Evolutionary conservation across 208 protist species (phyloP).

Genomic region (Acanthamoeba lenticulata): DNA sequence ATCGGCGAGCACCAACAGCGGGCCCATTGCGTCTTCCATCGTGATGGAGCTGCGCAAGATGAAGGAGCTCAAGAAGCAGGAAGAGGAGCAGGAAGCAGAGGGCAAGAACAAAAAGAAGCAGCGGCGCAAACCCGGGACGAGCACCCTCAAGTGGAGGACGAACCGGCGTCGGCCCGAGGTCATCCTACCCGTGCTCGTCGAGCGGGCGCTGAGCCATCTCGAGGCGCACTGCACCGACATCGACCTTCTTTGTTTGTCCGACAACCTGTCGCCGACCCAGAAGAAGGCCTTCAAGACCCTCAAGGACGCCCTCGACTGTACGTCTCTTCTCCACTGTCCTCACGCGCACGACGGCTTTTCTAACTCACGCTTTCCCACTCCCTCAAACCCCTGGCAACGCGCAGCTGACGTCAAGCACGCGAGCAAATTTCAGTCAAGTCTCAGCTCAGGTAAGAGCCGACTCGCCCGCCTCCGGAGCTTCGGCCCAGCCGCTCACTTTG

Average conservation of each 20-base stretch:
- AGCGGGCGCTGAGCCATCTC: not conserved
- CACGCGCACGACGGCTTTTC: not conserved
- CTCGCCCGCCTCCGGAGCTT: no score
- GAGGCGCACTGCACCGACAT: not conserved
- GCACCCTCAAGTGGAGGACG: not conserved
- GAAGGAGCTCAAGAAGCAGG: slow-evolving; percentile 29
- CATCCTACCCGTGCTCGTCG: not conserved
- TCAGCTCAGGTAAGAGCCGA: not conserved
- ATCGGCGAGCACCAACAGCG: no score
- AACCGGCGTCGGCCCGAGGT: not conserved
- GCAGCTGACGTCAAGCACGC: not conserved
- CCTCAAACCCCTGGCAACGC: not conserved
- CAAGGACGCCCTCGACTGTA: slow-evolving; percentile 22
- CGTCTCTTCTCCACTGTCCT: not conserved
- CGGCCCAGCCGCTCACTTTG: no score
- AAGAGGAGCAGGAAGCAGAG: not conserved
- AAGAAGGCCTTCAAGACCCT: slow-evolving; percentile 3
- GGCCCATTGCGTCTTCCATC: not conserved
- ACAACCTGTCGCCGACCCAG: not conserved
- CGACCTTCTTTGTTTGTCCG: not conserved
- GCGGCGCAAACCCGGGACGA: not conserved
- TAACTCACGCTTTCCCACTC: not conserved
- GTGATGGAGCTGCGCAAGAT: not conserved
- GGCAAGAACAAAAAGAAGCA: slow-evolving; percentile 2
- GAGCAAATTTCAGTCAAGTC: not conserved